Evolutionary conservation across 2,329 filamentous ascomycete species (phyloP), one percentile per base, ranked within the genome.

Genomic region (Aspergillus tubingensis): DNA sequence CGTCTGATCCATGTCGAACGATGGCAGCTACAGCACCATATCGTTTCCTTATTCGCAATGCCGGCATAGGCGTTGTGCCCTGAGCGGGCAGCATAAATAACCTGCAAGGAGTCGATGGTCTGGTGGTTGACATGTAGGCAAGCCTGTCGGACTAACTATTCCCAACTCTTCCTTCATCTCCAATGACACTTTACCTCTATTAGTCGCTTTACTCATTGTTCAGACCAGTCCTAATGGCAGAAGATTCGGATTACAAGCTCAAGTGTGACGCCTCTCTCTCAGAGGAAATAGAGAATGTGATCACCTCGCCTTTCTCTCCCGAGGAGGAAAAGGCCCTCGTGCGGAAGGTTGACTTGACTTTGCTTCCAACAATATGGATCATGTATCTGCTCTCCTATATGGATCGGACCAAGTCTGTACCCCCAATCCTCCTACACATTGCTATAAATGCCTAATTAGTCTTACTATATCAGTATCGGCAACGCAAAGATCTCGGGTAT

Each of bases 321-420:
- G 61, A 76, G 65, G 78, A 78, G 69, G 72, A 77, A 61, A 81
- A 79, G 62, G 75, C 78, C 19, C 65, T 82, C 3, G 75, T 83
- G 27, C 69, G 78, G n/a, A 78, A 79, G 54, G 73, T 76, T 58
- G 81, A 83, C 62, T 56, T 79, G 8, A 77, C 71, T 36, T 71
- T 83, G 0, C 65, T 83, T 30, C 81, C 81, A 6, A 77, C 74
- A 0, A 80, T 83, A 27, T 82, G 79, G 79, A 63, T 82, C 38
- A 82, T 83, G 78, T 83, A 82, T 58, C 67, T 82, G 19, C 68
- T 82, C 7, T 79, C 76, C 1, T 82, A 82, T 59, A 77, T 82
- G 78, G 67, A 44, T 44, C 41, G 41, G 23, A 44, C 41, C n/a
- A 39, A 54, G 51, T 54, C 8, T n/a, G 27, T 23, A 6, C 17